phyloP scores from a whole-genome alignment of 106 monocot genomes.

The Narthecium ossifragum region DNA sequence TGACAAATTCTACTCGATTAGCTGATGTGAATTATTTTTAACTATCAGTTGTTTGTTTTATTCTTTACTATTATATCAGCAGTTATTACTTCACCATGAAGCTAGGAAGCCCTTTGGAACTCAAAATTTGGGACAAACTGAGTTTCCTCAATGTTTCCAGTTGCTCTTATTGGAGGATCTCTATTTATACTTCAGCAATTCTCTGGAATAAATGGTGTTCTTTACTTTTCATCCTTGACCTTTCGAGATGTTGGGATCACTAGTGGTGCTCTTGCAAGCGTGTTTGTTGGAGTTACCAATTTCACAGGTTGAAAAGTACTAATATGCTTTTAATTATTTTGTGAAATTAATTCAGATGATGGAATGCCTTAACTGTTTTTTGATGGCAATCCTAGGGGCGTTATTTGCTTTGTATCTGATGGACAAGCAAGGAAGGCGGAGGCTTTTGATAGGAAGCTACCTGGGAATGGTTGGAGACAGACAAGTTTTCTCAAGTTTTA shows the following conservation, averaged over 20 bases:
- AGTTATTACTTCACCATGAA: too few relatives aligned
- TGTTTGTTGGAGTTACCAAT: conserved; percentile 83
- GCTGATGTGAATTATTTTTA: too few relatives aligned
- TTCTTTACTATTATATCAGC: too few relatives aligned
- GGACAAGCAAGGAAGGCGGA: conserved; percentile 80
- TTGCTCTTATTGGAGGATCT: conserved; percentile 86
- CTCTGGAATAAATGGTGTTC: conserved; percentile 92
- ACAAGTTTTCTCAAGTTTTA: too few relatives aligned
- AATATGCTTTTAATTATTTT: too few relatives aligned
- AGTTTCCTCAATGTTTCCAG: conserved; percentile 31
- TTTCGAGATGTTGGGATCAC: conserved; percentile 79
- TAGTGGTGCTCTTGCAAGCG: conserved; percentile 67
- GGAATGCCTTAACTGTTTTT: too few relatives aligned
- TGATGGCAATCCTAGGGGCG: conserved; percentile 35
- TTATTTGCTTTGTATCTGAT: conserved; percentile 66
- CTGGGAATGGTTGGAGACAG: conserved; percentile 91
- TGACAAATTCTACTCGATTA: too few relatives aligned
- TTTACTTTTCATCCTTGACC: conserved; percentile 89
- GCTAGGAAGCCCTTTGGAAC: too few relatives aligned
- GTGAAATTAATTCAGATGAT: too few relatives aligned
- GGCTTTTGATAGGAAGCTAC: conserved; percentile 75
- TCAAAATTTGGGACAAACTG: too few relatives aligned
- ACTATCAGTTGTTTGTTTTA: too few relatives aligned
- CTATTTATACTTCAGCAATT: conserved; percentile 90
- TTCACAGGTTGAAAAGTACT: conserved; percentile 62